Evolutionary conservation across 139 green algal genomes (phyloP).

Genomic region (Chlorella ohadii): DNA sequence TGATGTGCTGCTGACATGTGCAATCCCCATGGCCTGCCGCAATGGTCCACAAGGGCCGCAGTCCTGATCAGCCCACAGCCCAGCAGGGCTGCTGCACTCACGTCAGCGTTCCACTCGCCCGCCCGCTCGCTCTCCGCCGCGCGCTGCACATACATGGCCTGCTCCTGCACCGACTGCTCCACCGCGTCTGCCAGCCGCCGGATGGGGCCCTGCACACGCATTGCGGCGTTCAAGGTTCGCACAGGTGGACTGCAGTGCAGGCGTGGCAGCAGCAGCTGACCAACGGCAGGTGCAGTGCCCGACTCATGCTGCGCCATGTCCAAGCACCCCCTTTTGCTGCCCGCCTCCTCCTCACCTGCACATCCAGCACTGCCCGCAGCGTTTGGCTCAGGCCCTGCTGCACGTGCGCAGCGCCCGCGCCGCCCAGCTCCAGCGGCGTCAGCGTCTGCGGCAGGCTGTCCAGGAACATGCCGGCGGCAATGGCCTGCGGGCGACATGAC

Average conservation of each 20-base stretch:
- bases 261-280: not conserved
- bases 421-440: conserved; percentile 13
- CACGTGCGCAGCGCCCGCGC: conserved; percentile 37
- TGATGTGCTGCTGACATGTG: no score
- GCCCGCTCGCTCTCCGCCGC: conserved; percentile 44
- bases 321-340: no score
- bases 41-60: no score
- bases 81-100: not conserved
- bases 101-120: conserved; percentile 56
- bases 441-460: conserved; percentile 38
- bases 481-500: conserved; percentile 11
- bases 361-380: conserved; percentile 55
- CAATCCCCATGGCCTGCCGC: no score
- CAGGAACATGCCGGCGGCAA: conserved; percentile 42
- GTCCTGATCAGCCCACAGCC: no score
- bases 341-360: conserved; percentile 6
- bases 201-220: conserved; percentile 17
- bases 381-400: conserved; percentile 40
- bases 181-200: conserved; percentile 32
- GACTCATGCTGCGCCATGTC: no score
- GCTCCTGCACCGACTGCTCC: conserved; percentile 38
- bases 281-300: not conserved
- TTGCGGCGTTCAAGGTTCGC: not conserved
- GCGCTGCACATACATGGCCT: conserved; percentile 16
- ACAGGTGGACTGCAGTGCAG: not conserved